Percentiles rank a stretch among this genome's conserved stretches.
Evolutionary conservation across 176 grass and related monocot genomes (phyloP).

Genomic region (Cenchrus fungigraminus): DNA sequence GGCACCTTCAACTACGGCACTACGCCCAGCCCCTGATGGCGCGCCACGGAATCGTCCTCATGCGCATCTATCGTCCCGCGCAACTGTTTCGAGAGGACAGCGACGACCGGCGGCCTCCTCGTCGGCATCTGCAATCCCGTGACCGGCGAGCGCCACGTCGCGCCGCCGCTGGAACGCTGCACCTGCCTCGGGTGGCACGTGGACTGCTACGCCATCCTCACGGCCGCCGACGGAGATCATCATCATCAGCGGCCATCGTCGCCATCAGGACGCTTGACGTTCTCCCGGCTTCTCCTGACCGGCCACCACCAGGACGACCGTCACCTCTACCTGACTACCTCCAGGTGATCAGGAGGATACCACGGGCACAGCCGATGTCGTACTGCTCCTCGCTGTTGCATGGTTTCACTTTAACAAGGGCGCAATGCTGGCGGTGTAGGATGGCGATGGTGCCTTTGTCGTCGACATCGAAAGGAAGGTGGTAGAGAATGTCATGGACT

Average conservation of each 20-base stretch:
- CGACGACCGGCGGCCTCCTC: background rate
- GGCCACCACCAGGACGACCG: background rate
- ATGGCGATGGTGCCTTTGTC: background rate
- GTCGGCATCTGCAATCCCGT: background rate
- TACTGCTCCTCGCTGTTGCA: background rate
- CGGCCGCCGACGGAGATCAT: too few species aligned
- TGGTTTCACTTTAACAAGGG: background rate
- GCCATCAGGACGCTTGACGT: background rate
- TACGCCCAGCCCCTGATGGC: background rate
- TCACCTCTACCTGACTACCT: too few species aligned
- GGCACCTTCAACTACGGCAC: background rate
- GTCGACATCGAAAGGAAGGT: background rate
- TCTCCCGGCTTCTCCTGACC: background rate
- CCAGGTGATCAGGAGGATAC: slow-evolving; percentile 10
- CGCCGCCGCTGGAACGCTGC: background rate
- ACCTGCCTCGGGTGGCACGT: background rate
- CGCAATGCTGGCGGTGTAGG: background rate
- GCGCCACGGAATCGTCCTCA: background rate
- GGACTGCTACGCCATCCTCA: background rate
- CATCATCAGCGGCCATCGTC: too few species aligned
- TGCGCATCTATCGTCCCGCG: background rate
- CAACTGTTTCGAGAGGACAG: too few species aligned
- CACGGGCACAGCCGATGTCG: too few species aligned
- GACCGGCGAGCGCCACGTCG: background rate
- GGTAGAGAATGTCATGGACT: background rate